Conservation (phyloP, 768 basidiomycete species). For the Russula sp. region DNA sequence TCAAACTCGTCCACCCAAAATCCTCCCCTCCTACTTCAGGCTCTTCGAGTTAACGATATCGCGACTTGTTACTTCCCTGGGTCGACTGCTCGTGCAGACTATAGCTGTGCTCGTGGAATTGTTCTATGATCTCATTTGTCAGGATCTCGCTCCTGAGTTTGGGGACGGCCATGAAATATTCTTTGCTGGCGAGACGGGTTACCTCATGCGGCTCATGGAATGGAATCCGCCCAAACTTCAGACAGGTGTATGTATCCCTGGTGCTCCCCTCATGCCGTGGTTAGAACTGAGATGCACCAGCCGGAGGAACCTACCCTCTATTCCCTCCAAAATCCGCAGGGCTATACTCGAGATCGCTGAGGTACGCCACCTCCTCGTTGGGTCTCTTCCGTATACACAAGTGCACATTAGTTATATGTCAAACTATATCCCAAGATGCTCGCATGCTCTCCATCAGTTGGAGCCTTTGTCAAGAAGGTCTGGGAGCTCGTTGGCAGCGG, state of each 20-base stretch:
- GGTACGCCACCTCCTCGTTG: conserved; percentile 40
- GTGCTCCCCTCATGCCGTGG: too few relatives aligned
- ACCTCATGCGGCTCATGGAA: conserved; percentile 72
- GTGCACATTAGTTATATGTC: too few relatives aligned
- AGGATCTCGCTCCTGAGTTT: conserved; percentile 59
- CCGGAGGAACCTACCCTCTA: conserved; percentile 76
- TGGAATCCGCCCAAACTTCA: conserved; percentile 70
- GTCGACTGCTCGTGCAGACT: conserved; percentile 55
- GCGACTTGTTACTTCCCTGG: conserved; percentile 42
- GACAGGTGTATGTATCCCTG: conserved; percentile 52
- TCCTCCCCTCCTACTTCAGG: too few relatives aligned
- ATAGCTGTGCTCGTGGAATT: conserved; percentile 82
- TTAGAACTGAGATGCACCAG: conserved; percentile 33
- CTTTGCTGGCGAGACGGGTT: conserved; percentile 62
- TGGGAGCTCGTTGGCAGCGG: too few relatives aligned
- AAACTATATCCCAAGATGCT: too few relatives aligned
- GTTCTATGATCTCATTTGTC: conserved; percentile 90
- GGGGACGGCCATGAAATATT: conserved; percentile 64
- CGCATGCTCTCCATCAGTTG: conserved; percentile 53
- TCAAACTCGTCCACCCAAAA: too few relatives aligned
- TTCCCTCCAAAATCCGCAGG: conserved; percentile 85
- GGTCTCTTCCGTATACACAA: too few relatives aligned
- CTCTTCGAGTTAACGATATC: conserved; percentile 32
- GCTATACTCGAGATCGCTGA: conserved; percentile 87
- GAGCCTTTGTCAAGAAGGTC: conserved; percentile 55